Percentiles rank a stretch among this genome's conserved stretches.
Evolutionary conservation across 1,139 yeast genomes (phyloP).

Genomic region (Yamadazyma aaseri): DNA sequence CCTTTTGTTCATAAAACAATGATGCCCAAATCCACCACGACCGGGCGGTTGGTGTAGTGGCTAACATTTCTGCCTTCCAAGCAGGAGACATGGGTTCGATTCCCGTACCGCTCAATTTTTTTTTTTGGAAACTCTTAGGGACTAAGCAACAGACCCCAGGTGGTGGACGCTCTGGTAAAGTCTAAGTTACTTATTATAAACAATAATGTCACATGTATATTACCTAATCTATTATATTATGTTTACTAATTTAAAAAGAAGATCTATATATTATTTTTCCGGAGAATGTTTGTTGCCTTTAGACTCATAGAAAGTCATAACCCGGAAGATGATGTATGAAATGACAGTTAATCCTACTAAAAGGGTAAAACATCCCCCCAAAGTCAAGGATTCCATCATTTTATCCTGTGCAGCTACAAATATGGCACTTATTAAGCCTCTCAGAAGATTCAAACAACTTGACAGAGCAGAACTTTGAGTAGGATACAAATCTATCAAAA

Average conservation of each 20-base stretch:
- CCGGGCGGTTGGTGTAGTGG: conserved; percentile 53
- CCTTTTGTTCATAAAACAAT: too few species aligned
- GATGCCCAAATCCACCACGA: background rate
- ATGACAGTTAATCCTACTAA: conserved; percentile 32
- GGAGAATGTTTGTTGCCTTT: background rate
- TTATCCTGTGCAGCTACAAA: conserved; percentile 60
- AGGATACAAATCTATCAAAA: conserved; percentile 32
- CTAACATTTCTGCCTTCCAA: conserved; percentile 65
- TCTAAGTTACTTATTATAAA: too few species aligned
- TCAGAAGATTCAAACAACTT: conserved; percentile 28
- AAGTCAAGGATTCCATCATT: conserved; percentile 51
- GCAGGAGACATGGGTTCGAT: conserved; percentile 79
- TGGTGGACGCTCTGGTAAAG: too few species aligned
- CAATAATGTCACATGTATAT: too few species aligned
- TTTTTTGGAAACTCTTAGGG: conserved; percentile 12
- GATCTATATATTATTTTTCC: background rate
- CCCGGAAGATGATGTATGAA: conserved; percentile 5
- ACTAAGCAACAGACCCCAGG: too few species aligned
- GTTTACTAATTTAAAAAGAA: too few species aligned
- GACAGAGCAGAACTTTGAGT: conserved; percentile 29
- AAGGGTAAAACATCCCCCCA: conserved; percentile 67
- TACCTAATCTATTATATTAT: background rate
- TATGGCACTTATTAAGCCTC: conserved; percentile 55
- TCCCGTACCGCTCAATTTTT: conserved; percentile 67
- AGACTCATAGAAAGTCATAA: background rate